Evolutionary conservation across 768 basidiomycete genomes (phyloP), one percentile per base, ranked within the genome.

Genomic region (Suillus placidus): DNA sequence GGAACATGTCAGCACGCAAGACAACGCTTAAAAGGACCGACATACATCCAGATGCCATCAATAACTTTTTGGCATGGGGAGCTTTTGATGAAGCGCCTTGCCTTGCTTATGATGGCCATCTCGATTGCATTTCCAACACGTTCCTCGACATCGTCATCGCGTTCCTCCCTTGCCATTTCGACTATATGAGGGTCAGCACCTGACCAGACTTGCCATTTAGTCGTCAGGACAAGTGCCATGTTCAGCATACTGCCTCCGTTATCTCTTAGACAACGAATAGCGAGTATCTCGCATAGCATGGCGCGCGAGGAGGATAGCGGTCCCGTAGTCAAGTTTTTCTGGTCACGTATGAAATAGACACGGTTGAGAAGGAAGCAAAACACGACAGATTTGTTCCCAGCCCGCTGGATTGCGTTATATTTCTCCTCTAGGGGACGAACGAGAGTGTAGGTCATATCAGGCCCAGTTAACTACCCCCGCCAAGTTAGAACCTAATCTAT

Each of bases 71-170:
- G 95, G 71, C 91, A 95, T 2, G 94, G 86, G 0, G 92, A 87
- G 69, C 88, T 90, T 73, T 95, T 94, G 72, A 97, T 95, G 78
- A 98, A 97, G 23, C 88, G 81, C 72, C 94, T 95, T 6, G 94
- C 89, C 71, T 88, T 90, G 66, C 92, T 87, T 26, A 97, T 82
- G 68, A 97, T 95, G 5, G 95, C 95, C 82, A 94, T 83, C 76
- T 98, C 95, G 60, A 97, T 91, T 1, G 94, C 95, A 72, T 95
- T 97, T 6, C 96, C 95, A 2, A 95, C 88, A 63, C 89, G 77
- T 62, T 94, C 88, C 71, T 93, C 90, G 38, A 90, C 74, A 70
- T 92, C 90, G 62, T 88, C 87, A 66, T 90, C 88, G 47, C 86
- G 78, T 60, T 93, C 87, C 64, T 86, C 83, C 64, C 84, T 82